phyloP scores from a whole-genome alignment of 345 rosid species.

The Populus pruinosa region DNA sequence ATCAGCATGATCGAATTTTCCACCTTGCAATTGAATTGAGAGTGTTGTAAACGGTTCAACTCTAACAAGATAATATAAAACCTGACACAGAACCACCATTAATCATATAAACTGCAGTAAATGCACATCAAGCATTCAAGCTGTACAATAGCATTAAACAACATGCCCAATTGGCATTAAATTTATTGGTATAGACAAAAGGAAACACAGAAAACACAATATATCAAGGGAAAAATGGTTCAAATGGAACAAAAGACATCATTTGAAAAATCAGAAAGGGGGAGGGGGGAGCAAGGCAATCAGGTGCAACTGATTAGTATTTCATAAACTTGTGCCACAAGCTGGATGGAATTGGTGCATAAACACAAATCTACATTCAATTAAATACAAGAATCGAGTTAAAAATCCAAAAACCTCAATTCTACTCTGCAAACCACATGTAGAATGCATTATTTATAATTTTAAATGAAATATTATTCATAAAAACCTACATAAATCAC shows the following conservation, averaged over 20 bases:
- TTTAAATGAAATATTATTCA: neutral
- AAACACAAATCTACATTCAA: neutral
- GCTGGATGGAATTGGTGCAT: neutral
- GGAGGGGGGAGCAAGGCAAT: neutral
- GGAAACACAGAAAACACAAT: neutral
- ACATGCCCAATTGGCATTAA: constrained; percentile 5
- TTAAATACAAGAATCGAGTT: neutral
- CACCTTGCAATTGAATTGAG: constrained; percentile 98
- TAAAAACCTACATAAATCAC: neutral
- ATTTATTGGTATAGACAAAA: neutral
- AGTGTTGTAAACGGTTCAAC: constrained; percentile 94
- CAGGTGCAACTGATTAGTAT: neutral
- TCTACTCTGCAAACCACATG: neutral
- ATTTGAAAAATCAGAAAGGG: neutral
- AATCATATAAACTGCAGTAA: constrained; percentile 7
- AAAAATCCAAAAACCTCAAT: neutral
- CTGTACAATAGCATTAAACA: neutral
- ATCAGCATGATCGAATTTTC: constrained; percentile 98
- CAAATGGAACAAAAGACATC: neutral
- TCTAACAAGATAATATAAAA: constrained; percentile 87
- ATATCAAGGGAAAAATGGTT: neutral
- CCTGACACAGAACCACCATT: constrained; percentile 48
- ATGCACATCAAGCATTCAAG: constrained; percentile 3
- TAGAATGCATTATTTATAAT: neutral
- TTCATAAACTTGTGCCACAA: neutral